Percentiles rank a stretch among this genome's conserved stretches.
These are phyloP conservation scores for Lycium ferocissimum DNA, from an alignment of 257 asterid genomes.

Conservation along the genomic window DNA sequence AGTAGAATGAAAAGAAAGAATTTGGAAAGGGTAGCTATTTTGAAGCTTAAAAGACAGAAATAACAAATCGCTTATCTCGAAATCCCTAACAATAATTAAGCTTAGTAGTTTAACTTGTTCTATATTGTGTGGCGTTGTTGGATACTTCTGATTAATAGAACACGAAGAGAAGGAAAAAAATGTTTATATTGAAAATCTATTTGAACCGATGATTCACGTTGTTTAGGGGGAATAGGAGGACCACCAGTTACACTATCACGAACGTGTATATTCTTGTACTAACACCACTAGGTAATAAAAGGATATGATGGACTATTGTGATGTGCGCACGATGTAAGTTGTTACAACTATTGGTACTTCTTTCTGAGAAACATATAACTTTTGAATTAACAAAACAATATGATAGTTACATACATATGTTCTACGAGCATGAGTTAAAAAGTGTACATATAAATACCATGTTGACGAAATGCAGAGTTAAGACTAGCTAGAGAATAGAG, in stretches of 20 bases:
- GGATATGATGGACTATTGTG: background rate
- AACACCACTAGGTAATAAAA: background rate
- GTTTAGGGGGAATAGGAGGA: background rate
- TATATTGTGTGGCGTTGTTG: background rate
- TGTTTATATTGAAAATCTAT: no score
- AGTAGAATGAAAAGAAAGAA: no score
- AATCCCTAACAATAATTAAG: no score
- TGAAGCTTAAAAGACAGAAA: background rate
- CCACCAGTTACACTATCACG: background rate
- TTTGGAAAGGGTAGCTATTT: no score
- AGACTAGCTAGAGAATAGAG: no score
- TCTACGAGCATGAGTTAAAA: no score
- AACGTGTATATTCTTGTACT: background rate
- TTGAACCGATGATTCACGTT: background rate
- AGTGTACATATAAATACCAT: background rate
- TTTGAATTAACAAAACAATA: no score
- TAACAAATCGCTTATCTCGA: background rate
- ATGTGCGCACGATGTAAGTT: background rate
- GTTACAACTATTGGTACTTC: no score
- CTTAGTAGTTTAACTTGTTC: background rate
- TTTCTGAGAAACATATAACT: no score
- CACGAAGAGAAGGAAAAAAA: no score
- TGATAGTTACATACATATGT: no score
- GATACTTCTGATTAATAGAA: background rate
- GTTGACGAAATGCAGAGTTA: no score